A percentile compares a stretch with the other conserved stretches of the same genome.
These are phyloP conservation scores for Pseudohalonectria lignicola DNA, from an alignment of 2,329 filamentous ascomycete genomes.

Conservation along the genomic window DNA sequence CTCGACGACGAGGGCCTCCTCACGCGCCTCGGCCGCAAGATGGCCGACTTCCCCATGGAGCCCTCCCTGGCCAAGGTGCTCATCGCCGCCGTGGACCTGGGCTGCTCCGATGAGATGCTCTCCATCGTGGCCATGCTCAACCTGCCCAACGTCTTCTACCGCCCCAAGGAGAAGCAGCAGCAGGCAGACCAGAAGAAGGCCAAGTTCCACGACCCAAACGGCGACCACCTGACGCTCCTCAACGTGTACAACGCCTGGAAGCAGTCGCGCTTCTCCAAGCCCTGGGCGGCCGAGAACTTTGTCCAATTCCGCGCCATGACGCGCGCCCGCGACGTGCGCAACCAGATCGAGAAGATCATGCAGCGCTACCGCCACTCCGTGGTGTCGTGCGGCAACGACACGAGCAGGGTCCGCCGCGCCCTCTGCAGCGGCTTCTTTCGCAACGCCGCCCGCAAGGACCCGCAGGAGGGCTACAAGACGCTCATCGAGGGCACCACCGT, in stretches of 20 bases:
- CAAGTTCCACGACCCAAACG: slow-evolving; percentile 91
- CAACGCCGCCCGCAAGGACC: slow-evolving; percentile 88
- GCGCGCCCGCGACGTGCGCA: slow-evolving; percentile 81
- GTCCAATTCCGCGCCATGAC: slow-evolving; percentile 86
- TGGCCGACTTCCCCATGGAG: slow-evolving; percentile 99
- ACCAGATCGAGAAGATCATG: slow-evolving; percentile 91
- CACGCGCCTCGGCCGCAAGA: slow-evolving; percentile 84
- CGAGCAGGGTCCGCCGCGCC: slow-evolving; percentile 75
- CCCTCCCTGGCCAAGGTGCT: slow-evolving; percentile 83
- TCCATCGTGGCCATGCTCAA: slow-evolving; percentile 93
- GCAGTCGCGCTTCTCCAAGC: slow-evolving; percentile 63
- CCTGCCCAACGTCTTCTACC: slow-evolving; percentile 78
- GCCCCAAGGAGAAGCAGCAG: slow-evolving; percentile 92
- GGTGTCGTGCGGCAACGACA: slow-evolving; percentile 77
- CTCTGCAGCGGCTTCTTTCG: slow-evolving; percentile 93
- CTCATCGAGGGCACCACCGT: slow-evolving; percentile 91
- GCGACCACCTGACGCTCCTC: slow-evolving; percentile 86
- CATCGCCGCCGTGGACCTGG: slow-evolving; percentile 66
- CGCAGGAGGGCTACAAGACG: slow-evolving; percentile 95
- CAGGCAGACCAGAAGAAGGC: slow-evolving; percentile 96
- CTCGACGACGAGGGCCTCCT: slow-evolving; percentile 92
- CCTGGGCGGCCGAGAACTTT: slow-evolving; percentile 98
- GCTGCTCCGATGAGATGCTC: slow-evolving; percentile 88
- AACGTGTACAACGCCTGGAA: slow-evolving; percentile 99
- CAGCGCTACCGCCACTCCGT: slow-evolving; percentile 77